Percentiles rank a stretch among this genome's conserved stretches.
Conservation (phyloP, 805 yeast genomes). For the Saturnispora serradocipensis region DNA sequence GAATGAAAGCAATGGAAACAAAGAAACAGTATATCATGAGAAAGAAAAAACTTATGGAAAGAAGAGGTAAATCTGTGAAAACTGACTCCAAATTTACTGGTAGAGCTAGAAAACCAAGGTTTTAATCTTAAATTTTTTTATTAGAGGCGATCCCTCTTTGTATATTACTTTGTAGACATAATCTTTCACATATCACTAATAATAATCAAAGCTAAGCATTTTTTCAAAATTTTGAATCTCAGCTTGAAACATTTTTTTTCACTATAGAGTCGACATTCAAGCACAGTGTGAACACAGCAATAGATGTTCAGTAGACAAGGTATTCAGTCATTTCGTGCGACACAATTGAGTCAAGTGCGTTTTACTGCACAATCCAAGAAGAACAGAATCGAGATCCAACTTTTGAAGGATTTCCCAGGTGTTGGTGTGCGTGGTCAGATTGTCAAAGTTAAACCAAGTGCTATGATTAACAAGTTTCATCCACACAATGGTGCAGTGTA, state of each 20-base stretch:
- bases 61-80: constrained; percentile 85
- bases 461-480: constrained; percentile 74
- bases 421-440: constrained; percentile 68
- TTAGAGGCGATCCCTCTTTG: neutral
- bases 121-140: constrained; percentile 26
- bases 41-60: constrained; percentile 88
- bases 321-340: neutral
- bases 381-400: constrained; percentile 60
- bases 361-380: constrained; percentile 41
- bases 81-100: constrained; percentile 88
- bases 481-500: constrained; percentile 68
- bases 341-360: constrained; percentile 26
- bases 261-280: neutral
- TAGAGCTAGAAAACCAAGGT: constrained; percentile 63
- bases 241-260: neutral
- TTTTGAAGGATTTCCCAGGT: constrained; percentile 56
- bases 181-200: neutral
- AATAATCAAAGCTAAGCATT: neutral
- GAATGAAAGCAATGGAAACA: constrained; percentile 53
- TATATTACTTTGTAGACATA: neutral
- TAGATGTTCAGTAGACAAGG: neutral
- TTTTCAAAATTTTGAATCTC: neutral
- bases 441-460: constrained; percentile 63
- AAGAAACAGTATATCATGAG: constrained; percentile 75
- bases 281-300: neutral